Evolutionary conservation across 129 eudicot genomes (phyloP).

Genomic region (Centaurea solstitialis): DNA sequence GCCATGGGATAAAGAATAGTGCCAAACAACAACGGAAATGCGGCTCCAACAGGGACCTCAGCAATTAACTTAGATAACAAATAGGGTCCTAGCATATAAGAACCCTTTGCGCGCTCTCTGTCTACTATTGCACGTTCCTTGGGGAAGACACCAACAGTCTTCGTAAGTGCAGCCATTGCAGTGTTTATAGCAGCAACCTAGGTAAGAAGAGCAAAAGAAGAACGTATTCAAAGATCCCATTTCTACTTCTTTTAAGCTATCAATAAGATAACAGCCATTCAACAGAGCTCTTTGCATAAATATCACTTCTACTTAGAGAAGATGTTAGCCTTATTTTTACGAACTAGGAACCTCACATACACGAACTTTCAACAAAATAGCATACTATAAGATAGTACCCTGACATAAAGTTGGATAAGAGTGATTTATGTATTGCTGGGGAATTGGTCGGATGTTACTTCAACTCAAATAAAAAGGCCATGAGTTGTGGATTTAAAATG

Average conservation of each 20-base stretch:
- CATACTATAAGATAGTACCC: too few relatives aligned
- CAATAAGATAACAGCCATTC: neutral
- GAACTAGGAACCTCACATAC: too few relatives aligned
- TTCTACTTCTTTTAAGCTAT: neutral
- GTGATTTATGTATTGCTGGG: neutral
- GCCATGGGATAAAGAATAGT: slow-evolving; percentile 93
- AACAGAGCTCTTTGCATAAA: neutral
- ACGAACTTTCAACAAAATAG: too few relatives aligned
- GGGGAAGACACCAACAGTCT: slow-evolving; percentile 94
- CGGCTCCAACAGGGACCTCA: slow-evolving; percentile 93
- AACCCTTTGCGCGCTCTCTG: slow-evolving; percentile 97
- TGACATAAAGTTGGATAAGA: too few relatives aligned
- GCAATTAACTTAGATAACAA: slow-evolving; percentile 88
- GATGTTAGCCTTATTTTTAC: neutral
- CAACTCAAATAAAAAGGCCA: neutral
- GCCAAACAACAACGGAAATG: slow-evolving; percentile 92
- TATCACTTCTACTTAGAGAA: neutral
- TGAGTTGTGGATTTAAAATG: neutral
- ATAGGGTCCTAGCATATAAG: slow-evolving; percentile 85
- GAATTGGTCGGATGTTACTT: neutral
- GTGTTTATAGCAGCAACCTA: slow-evolving; percentile 99
- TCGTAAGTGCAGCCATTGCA: slow-evolving; percentile 99
- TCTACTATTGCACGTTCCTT: slow-evolving; percentile 98
- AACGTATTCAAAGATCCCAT: neutral
- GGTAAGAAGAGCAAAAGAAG: neutral